Evolutionary conservation across 2,329 filamentous ascomycete genomes (phyloP).

Genomic region (Fusarium annulatum): DNA sequence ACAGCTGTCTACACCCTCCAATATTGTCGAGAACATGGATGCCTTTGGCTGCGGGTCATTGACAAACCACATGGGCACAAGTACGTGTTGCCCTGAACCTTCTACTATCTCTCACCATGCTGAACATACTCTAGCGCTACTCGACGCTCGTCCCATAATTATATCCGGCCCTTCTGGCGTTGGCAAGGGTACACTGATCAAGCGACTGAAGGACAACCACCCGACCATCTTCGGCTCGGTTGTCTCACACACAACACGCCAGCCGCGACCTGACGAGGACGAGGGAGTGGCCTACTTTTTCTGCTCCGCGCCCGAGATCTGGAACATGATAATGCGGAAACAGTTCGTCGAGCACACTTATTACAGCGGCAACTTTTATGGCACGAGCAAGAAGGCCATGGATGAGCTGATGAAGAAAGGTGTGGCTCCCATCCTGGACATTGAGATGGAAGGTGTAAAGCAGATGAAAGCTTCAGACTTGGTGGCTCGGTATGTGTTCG

Average conservation of each 20-base stretch:
- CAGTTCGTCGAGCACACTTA: not conserved
- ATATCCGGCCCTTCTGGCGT: not conserved
- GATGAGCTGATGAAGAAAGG: accelerated
- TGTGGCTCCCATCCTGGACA: not conserved
- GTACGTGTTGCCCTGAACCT: not conserved
- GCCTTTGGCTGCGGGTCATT: no score
- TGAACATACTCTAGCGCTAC: not conserved
- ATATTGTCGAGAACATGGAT: not conserved
- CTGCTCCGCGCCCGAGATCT: not conserved
- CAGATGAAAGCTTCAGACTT: not conserved
- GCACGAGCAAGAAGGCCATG: not conserved
- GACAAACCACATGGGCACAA: not conserved
- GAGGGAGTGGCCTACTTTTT: not conserved
- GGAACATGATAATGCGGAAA: accelerated
- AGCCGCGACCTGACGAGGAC: accelerated
- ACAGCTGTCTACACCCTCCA: not conserved
- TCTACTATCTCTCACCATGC: accelerated
- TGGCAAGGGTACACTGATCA: not conserved
- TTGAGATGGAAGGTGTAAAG: not conserved
- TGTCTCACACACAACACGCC: not conserved
- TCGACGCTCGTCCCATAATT: not conserved
- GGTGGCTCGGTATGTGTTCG: not conserved
- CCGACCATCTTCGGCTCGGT: not conserved
- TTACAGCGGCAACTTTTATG: not conserved
- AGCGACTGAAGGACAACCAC: not conserved